phyloP scores from a whole-genome alignment of 805 yeast species.

The Starmerella sp. region DNA sequence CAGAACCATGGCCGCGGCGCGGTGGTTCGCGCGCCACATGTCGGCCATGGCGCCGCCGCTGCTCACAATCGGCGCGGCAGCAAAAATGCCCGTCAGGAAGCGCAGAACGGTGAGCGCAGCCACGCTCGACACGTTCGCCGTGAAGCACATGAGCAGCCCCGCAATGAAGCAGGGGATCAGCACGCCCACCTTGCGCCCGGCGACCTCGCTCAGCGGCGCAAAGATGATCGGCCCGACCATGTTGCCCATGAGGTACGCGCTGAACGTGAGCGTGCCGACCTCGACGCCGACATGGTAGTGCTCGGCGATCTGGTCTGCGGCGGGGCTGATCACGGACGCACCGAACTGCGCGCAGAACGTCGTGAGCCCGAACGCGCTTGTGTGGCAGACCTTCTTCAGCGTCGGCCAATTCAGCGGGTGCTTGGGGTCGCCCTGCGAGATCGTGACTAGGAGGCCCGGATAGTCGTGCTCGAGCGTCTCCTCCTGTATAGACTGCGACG shows the following conservation, averaged over 20 bases:
- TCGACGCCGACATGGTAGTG: conserved; percentile 38
- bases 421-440: conserved; percentile 6
- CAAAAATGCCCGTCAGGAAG: conserved; percentile 47
- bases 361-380: conserved; percentile 36
- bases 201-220: conserved; percentile 48
- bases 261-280: conserved; percentile 41
- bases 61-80: conserved; percentile 54
- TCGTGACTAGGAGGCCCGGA: conserved; percentile 11
- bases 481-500: not conserved
- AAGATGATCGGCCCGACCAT: conserved; percentile 51
- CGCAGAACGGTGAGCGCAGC: conserved; percentile 35
- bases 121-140: conserved; percentile 36
- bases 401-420: conserved; percentile 49
- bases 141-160: conserved; percentile 33
- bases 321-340: conserved; percentile 43
- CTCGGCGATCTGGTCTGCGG: conserved; percentile 34
- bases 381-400: conserved; percentile 32
- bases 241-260: conserved; percentile 48
- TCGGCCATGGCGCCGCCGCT: conserved; percentile 55
- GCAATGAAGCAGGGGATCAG: conserved; percentile 39
- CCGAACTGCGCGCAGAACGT: conserved; percentile 46
- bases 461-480: conserved; percentile 11
- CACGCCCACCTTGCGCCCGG: conserved; percentile 45
- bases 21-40: conserved; percentile 38
- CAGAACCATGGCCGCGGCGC: conserved; percentile 44